A percentile compares a stretch with the other conserved stretches of the same genome.
phyloP scores from a whole-genome alignment of 345 rosid genomes.

The Salix arbutifolia region DNA sequence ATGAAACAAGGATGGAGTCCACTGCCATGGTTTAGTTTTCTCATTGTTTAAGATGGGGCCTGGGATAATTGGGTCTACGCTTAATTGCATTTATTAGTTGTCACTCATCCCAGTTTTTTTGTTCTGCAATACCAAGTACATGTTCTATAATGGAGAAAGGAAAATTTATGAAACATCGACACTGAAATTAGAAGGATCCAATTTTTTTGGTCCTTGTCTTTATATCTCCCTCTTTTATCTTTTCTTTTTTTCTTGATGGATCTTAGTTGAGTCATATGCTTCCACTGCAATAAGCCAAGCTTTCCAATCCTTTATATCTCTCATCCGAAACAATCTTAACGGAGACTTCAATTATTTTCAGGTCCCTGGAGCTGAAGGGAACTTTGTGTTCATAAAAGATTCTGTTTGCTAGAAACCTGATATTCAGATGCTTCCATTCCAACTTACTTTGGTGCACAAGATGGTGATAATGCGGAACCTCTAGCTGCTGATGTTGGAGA shows the following conservation, averaged over 20 bases:
- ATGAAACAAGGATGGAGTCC: not conserved
- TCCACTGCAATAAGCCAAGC: not conserved
- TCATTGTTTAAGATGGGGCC: not conserved
- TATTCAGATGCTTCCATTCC: slow-evolving; percentile 71
- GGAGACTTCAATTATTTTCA: slow-evolving; percentile 21
- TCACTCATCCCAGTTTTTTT: not conserved
- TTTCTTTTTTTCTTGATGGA: not conserved
- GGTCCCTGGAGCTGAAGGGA: slow-evolving; percentile 94
- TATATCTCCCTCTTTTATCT: not conserved
- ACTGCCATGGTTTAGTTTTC: not conserved
- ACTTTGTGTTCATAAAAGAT: slow-evolving; percentile 84
- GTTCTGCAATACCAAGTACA: not conserved
- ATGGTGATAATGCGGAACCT: slow-evolving; percentile 49
- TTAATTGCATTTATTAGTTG: not conserved
- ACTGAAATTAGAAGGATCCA: not conserved
- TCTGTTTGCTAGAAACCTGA: slow-evolving; percentile 78
- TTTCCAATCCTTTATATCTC: not conserved
- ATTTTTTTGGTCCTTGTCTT: not conserved
- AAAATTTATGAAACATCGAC: not conserved
- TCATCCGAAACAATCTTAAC: not conserved
- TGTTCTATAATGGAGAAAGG: not conserved
- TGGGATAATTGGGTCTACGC: not conserved
- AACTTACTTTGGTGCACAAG: slow-evolving; percentile 62
- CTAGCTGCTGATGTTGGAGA: slow-evolving; percentile 79
- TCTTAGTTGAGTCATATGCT: not conserved